Percentiles rank a stretch among this genome's conserved stretches.
Conservation (phyloP, 75 land plant species). For the Chamaecyparis obtusa region DNA sequence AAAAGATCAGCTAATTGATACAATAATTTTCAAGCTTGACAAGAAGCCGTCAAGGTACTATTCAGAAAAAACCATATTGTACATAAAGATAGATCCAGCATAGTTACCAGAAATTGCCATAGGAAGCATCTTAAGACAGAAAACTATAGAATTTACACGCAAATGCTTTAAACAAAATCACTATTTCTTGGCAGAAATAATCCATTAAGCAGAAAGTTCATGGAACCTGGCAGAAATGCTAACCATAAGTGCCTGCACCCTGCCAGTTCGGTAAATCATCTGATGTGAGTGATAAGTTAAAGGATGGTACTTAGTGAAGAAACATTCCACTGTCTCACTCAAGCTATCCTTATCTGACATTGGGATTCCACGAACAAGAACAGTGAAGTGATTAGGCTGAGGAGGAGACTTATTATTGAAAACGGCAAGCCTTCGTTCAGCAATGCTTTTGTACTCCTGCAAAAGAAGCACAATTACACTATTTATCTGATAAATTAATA, state of each 20-base stretch:
- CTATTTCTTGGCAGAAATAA: neutral
- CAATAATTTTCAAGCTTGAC: neutral
- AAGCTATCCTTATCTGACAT: constrained; percentile 32
- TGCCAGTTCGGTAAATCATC: constrained; percentile 55
- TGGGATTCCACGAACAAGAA: constrained; percentile 75
- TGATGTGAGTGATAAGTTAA: constrained; percentile 77
- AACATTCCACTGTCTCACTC: constrained; percentile 66
- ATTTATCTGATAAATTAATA: neutral
- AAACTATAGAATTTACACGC: neutral
- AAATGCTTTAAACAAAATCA: neutral
- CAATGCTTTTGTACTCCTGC: constrained; percentile 77
- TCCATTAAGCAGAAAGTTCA: neutral
- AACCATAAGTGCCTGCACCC: constrained; percentile 49
- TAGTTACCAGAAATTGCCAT: neutral
- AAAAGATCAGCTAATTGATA: neutral
- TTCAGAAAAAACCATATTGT: neutral
- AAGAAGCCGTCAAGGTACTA: neutral
- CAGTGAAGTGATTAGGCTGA: constrained; percentile 75
- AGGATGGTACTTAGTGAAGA: constrained; percentile 72
- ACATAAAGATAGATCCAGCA: neutral
- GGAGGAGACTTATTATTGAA: constrained; percentile 55
- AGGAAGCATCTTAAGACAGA: neutral
- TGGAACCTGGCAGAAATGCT: constrained; percentile 16
- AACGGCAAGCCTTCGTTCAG: constrained; percentile 53
- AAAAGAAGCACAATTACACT: constrained; percentile 5